Percentiles rank a stretch among this genome's conserved stretches.
phyloP scores from a whole-genome alignment of 208 protist genomes.

The Trypanosoma rangeli region DNA sequence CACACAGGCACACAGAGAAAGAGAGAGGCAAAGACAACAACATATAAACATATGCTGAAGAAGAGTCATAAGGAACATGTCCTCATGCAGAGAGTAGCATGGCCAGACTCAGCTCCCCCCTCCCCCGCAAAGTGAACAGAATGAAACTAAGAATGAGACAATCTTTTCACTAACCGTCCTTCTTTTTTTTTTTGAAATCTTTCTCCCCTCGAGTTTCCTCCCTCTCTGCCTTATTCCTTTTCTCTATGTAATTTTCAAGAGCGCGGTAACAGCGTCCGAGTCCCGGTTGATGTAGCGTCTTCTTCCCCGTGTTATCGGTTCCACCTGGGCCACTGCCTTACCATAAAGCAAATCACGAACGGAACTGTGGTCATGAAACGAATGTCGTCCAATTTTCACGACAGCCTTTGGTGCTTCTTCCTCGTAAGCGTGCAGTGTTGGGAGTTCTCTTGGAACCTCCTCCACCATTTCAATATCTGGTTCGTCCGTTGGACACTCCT shows the following conservation, averaged over 20 bases:
- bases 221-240: background rate
- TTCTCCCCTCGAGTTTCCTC: background rate
- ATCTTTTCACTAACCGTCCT: background rate
- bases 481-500: slow-evolving; percentile 23
- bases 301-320: slow-evolving; percentile 18
- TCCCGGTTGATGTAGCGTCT: slow-evolving; percentile 27
- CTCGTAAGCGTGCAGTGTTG: slow-evolving; percentile 18
- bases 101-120: background rate
- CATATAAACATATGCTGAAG: no score
- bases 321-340: background rate
- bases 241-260: slow-evolving; percentile 25
- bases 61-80: background rate
- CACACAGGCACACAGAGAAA: slow-evolving; percentile 1
- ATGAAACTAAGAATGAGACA: no score
- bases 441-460: slow-evolving; percentile 27
- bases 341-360: slow-evolving; percentile 77
- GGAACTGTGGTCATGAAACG: slow-evolving; percentile 51
- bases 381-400: slow-evolving; percentile 27
- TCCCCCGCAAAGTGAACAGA: background rate
- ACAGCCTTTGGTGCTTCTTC: slow-evolving; percentile 35
- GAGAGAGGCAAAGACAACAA: no score
- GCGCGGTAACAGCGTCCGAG: slow-evolving; percentile 21
- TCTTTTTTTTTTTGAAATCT: background rate
- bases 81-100: background rate
- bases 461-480: slow-evolving; percentile 63